phyloP scores from a whole-genome alignment of 352 stramenopile species.

The Globisporangium barbulae region DNA sequence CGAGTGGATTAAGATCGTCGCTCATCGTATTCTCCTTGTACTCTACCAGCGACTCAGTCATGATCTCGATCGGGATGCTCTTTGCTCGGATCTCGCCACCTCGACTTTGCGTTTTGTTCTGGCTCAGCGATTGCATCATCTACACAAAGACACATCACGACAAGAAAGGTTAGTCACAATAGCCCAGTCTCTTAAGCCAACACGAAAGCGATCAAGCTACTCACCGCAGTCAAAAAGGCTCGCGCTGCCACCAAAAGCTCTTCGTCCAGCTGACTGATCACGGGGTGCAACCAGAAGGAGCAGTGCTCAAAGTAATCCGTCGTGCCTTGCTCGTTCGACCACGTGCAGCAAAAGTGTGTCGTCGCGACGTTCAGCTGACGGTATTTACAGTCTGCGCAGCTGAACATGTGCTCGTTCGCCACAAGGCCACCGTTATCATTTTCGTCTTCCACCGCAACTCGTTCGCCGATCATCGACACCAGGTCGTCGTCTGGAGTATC shows the following conservation, averaged over 20 bases:
- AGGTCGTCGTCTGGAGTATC: conserved; percentile 51
- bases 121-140: conserved; percentile 66
- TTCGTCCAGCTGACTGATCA: conserved; percentile 86
- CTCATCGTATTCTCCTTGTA: conserved; percentile 77
- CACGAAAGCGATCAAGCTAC: background rate
- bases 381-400: conserved; percentile 82
- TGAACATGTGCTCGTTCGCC: conserved; percentile 69
- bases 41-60: conserved; percentile 68
- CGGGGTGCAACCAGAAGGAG: conserved; percentile 82
- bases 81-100: conserved; percentile 79
- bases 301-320: conserved; percentile 90
- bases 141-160: conserved; percentile 11
- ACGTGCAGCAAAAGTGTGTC: conserved; percentile 88
- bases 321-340: conserved; percentile 86
- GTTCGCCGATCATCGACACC: conserved; percentile 35
- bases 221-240: conserved; percentile 73
- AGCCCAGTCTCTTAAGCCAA: conserved; percentile 1
- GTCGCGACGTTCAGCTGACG: conserved; percentile 70
- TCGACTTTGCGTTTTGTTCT: conserved; percentile 64
- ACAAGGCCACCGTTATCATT: conserved; percentile 41
- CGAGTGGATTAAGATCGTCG: conserved; percentile 76
- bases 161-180: conserved; percentile 1
- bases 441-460: conserved; percentile 25
- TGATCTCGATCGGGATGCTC: conserved; percentile 78
- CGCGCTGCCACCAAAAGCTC: conserved; percentile 71